Evolutionary conservation across 805 yeast species (phyloP), one percentile per base, ranked within the genome.

Genomic region (Cyberlindnera americana): DNA sequence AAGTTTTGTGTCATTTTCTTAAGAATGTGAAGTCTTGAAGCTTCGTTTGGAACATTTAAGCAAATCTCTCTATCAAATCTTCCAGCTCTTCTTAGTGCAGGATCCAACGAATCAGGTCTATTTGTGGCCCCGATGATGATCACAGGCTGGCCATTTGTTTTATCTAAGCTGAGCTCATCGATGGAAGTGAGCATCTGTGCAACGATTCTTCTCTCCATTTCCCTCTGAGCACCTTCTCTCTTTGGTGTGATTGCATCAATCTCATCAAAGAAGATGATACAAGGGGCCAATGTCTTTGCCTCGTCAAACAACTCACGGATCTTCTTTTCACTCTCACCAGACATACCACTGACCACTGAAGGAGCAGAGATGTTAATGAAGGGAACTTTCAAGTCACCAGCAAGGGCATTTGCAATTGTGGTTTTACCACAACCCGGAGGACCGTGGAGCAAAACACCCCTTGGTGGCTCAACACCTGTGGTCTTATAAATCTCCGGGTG

Each of bases 371-470:
- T 73, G 32, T 84, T 82, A 14, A 93, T 78, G 57, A 93, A 93
- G 0, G 98, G 96, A 0, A 93, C 96, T 50, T 88, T 84, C 23
- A 93, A 70, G 56, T 91, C 96, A 21, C 96, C 96, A 1, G 99
- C 99, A 17, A 93, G 67, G 0, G 98, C 96, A 61, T 89, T 89
- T 3, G 99, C 99, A 38, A 93, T 81, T 30, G 96, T 83, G 0
- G 99, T 93, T 56, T 93, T 93, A 60, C 99, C 99, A 69, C 99
- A 93, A 13, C 99, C 99, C 2, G 98, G 99, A 0, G 99, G 99
- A 0, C 99, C 99, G 61, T 90, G 95, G n/a, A 93, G 64, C 22
- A 93, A 61, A 1, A 93, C 85, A 30, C 98, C 98, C 19, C 96
- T 72, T 15, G 98, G 95, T 14, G 97, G 97, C 50, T 88, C 95